Evolutionary conservation across 768 basidiomycete species (phyloP), one percentile per base, ranked within the genome.

Genomic region (Epithele typhae): DNA sequence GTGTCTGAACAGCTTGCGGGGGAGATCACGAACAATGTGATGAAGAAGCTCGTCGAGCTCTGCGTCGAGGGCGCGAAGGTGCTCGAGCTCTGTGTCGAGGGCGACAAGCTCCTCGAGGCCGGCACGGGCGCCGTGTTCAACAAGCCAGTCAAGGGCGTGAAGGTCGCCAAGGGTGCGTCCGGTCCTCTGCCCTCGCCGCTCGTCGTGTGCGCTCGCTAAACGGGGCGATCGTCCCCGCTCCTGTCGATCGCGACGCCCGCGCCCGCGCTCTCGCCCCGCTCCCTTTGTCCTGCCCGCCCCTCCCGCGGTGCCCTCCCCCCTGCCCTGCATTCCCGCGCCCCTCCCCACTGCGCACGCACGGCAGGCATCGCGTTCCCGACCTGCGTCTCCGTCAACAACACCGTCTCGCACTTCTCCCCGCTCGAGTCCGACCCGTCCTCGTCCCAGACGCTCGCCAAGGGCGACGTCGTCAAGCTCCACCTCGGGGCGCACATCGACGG

Each of bases 401-500:
- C 82, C 58, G 92, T 98, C 51, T 84, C 92, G 35, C 91, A 98
- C 70, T 96, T 92, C 74, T 94, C 94, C 10, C 96, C 96, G n/a
- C 81, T 97, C 45, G 83, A 83, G 75, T 90, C 89, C 30, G 89
- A 92, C 69, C 68, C 83, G 14, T 77, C 79, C 53, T 79, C 87
- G 22, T 69, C 72, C 6, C 81, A 83, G 64, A 76, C 66, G 41
- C 76, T 94, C 54, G 80, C 78, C 22, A 87, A 92, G 53, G 82
- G 82, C 50, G 96, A 99, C 64, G 82, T 99, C 48, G 95, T 98
- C 56, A 98, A 97, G 71, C 70, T 99, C 53, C 91, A 94, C 66
- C 76, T 98, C 50, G 96, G 96, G 37, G 93, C 94, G 17, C 96
- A 99, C 62, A 92, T 99, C 67, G 95, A 98, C 64, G 96, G 96